Base-by-base conservation (phyloP, 306 rosid species). In the Clitoria ternatea region DNA sequence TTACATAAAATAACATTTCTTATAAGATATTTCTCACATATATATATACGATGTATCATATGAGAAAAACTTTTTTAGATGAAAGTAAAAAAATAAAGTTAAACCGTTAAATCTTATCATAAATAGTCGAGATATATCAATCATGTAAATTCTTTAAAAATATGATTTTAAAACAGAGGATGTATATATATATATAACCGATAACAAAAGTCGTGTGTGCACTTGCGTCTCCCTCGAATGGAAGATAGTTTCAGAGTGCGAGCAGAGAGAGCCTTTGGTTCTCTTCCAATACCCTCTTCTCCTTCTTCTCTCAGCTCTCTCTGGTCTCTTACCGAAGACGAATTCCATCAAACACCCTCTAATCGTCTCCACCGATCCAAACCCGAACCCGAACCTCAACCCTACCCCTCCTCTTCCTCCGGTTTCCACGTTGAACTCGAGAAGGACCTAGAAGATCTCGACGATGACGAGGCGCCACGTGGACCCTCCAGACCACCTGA, bases 291-390 rank as follows among this genome's bases (percentile, higher is more conserved):
- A 2, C 44, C 78, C 17, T 29, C 82, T 43, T 65, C 73, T 4
- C 42, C 79, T 7, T 13, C 76, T 5, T 56, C 76, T 40, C 72
- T 79, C 13, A 52, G 67, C 79, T 87, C 98, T 57, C 73, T 87
- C 0, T 94, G 99, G 99, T 85, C 87, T 67, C 96, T 94, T 30
- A 80, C 95, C 7, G 86, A 86, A 75, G 95, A 79, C 9, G 97
- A 94, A 54, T 82, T 89, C 85, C 77, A 80, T 22, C 52, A 77
- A 69, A 54, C 26, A 7, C 85, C 60, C 4, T 39, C 55, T 4
- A 80, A 36, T 71, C 91, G 90, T 74, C 10, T 20, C 26, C 70
- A 44, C 36, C 77, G 77, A 27, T 11, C 75, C 4, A 2, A 76
- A 70, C 70, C 81, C 70, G 13, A 76, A 33, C 44, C 79, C 7